Conservation (phyloP, 768 basidiomycete species). For the Melanogaster broomeanus region DNA sequence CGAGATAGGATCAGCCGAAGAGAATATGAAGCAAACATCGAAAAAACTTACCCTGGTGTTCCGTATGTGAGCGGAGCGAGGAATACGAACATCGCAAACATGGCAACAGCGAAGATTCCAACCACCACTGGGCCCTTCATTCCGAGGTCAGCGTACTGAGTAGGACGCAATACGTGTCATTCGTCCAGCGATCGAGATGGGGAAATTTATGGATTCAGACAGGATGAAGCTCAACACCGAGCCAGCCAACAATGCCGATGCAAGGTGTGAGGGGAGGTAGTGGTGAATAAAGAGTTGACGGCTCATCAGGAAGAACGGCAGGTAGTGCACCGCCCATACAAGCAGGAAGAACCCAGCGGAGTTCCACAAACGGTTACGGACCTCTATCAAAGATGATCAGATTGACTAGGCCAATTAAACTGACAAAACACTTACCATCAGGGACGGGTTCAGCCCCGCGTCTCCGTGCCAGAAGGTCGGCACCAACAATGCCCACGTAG, state of each 20-base stretch:
- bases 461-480: constrained; percentile 86
- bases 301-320: constrained; percentile 97
- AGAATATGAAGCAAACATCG: constrained; percentile 2
- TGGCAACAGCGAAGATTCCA: constrained; percentile 53
- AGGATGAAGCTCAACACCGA: constrained; percentile 88
- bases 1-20: constrained; percentile 16
- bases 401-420: background rate
- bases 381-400: constrained; percentile 50
- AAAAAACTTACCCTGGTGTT: constrained; percentile 79
- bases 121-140: constrained; percentile 71
- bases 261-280: constrained; percentile 95
- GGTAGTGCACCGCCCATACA: constrained; percentile 94
- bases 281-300: constrained; percentile 97
- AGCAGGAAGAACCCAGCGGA: constrained; percentile 94
- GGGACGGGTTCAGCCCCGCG: constrained; percentile 85
- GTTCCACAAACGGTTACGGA: constrained; percentile 93
- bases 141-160: constrained; percentile 73
- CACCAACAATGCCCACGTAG: constrained; percentile 86
- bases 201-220: constrained; percentile 90
- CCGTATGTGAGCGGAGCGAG: constrained; percentile 93
- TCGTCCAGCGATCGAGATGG: constrained; percentile 76
- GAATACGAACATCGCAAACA: constrained; percentile 72
- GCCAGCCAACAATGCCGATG: constrained; percentile 90
- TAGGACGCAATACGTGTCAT: constrained; percentile 53
- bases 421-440: constrained; percentile 61